phyloP scores from a whole-genome alignment of 1,139 yeast species.

The Suhomyces bolitotheri region DNA sequence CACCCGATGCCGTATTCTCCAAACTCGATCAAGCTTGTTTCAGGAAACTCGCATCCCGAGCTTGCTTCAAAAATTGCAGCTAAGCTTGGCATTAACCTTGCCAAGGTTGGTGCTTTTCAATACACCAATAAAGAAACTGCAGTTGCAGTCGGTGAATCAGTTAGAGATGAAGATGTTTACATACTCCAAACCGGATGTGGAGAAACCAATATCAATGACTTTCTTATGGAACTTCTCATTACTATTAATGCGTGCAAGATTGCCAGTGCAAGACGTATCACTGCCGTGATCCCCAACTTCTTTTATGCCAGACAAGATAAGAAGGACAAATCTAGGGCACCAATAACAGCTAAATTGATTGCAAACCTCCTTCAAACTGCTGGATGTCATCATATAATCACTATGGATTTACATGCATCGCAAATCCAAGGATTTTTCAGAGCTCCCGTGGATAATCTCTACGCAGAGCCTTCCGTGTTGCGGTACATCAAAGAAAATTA shows the following conservation, averaged over 20 bases:
- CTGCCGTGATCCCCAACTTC: slow-evolving; percentile 78
- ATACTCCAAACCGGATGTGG: slow-evolving; percentile 75
- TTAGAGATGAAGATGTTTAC: slow-evolving; percentile 76
- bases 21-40: slow-evolving; percentile 82
- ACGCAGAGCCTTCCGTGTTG: slow-evolving; percentile 77
- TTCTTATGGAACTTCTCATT: slow-evolving; percentile 67
- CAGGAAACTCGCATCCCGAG: slow-evolving; percentile 89
- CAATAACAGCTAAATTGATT: slow-evolving; percentile 75
- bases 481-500: slow-evolving; percentile 62
- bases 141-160: slow-evolving; percentile 75
- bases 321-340: slow-evolving; percentile 79
- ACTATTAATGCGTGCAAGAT: slow-evolving; percentile 76
- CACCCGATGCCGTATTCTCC: slow-evolving; percentile 18
- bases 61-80: slow-evolving; percentile 75
- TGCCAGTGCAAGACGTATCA: slow-evolving; percentile 77
- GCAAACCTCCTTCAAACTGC: slow-evolving; percentile 78
- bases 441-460: slow-evolving; percentile 78
- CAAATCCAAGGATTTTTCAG: slow-evolving; percentile 83
- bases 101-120: slow-evolving; percentile 54
- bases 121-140: slow-evolving; percentile 52
- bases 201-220: slow-evolving; percentile 56
- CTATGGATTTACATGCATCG: slow-evolving; percentile 83
- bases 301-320: slow-evolving; percentile 85
- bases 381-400: slow-evolving; percentile 78
- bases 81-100: slow-evolving; percentile 59